Evolutionary conservation across 108 stramenopile genomes (phyloP).

Genomic region (Conticribra weissflogii): DNA sequence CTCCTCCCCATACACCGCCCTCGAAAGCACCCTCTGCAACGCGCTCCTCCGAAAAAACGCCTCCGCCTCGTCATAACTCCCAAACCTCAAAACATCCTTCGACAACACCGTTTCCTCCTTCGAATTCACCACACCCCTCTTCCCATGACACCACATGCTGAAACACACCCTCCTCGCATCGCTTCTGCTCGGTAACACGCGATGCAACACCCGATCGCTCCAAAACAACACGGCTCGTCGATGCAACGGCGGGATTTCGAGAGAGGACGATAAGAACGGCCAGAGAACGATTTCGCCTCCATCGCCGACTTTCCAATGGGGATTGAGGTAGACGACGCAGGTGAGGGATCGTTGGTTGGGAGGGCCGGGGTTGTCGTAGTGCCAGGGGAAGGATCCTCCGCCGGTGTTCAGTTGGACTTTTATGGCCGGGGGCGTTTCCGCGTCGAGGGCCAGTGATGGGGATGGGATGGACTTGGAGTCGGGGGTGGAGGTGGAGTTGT

Average conservation of each 20-base stretch:
- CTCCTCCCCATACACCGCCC: constrained; percentile 38
- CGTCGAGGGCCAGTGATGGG: constrained; percentile 17
- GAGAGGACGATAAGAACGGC: constrained; percentile 26
- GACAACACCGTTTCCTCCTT: constrained; percentile 27
- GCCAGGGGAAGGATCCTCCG: constrained; percentile 37
- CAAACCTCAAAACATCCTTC: constrained; percentile 31
- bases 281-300: constrained; percentile 43
- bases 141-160: constrained; percentile 29
- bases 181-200: constrained; percentile 36
- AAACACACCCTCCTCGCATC: constrained; percentile 29
- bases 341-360: constrained; percentile 46
- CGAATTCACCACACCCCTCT: constrained; percentile 15
- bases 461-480: background rate
- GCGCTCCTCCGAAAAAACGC: constrained; percentile 28
- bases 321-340: constrained; percentile 51
- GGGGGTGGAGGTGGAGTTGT: background rate
- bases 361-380: constrained; percentile 45
- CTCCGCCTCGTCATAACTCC: constrained; percentile 36
- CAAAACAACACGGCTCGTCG: constrained; percentile 39
- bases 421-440: constrained; percentile 18
- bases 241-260: constrained; percentile 32
- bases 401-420: constrained; percentile 39
- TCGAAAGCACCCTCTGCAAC: constrained; percentile 36
- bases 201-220: constrained; percentile 37
- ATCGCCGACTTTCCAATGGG: constrained; percentile 43